Evolutionary conservation across 2,329 filamentous ascomycete species (phyloP).

Genomic region (Colletotrichum kahawae): DNA sequence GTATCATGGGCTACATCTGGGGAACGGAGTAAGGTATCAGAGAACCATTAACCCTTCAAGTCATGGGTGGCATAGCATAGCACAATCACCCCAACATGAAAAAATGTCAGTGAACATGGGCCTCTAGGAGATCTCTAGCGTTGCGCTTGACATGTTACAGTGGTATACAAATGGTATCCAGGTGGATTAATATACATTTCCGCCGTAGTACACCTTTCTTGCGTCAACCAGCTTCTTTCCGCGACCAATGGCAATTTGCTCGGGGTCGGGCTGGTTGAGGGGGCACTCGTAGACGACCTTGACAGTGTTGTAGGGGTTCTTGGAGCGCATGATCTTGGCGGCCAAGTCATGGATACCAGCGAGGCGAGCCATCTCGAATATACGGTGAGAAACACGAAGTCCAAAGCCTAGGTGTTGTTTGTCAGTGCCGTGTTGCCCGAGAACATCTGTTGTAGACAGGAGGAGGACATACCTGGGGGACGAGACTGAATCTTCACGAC

Average conservation of each 20-base stretch:
- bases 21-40: not conserved
- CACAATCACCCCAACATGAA: not conserved
- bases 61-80: not conserved
- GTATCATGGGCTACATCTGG: not conserved
- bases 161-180: conserved; percentile 19
- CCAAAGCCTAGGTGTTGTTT: conserved; percentile 75
- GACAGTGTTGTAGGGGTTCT: conserved; percentile 98
- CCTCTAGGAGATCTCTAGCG: not conserved
- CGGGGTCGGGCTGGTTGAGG: conserved; percentile 81
- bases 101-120: not conserved
- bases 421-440: not conserved
- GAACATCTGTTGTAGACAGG: not conserved
- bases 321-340: conserved; percentile 80
- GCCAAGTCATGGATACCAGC: conserved; percentile 88
- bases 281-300: conserved; percentile 89
- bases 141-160: conserved; percentile 17
- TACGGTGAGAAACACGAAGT: conserved; percentile 86
- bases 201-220: conserved; percentile 95
- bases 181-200: conserved; percentile 62
- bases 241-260: conserved; percentile 85
- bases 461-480: conserved; percentile 75
- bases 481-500: conserved; percentile 81
- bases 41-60: not conserved
- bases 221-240: conserved; percentile 97
- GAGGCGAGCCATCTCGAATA: conserved; percentile 92